Evolutionary conservation across 2,329 filamentous ascomycete species (phyloP), one percentile per base, ranked within the genome.

Genomic region (Apiospora phragmitis): DNA sequence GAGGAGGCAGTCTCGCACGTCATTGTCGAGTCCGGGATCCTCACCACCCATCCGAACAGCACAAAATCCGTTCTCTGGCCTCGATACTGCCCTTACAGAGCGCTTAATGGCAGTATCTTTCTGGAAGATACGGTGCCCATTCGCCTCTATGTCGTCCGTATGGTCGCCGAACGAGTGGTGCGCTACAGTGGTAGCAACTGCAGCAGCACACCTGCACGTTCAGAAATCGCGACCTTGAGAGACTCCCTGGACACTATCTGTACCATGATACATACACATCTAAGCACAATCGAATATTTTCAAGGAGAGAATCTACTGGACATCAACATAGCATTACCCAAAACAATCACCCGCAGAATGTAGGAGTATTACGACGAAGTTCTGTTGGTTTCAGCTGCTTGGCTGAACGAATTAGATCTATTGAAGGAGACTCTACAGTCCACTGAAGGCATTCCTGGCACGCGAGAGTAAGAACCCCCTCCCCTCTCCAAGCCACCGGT

Each of bases 21-120:
- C 29, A 69, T 69, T 32, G 8, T 69, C 11, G 67, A 49, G 32
- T 69, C 47, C 21, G 41, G 67, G 18, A 32, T 69, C 21, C 29
- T 55, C 12, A 18, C 59, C 0, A 42, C 29, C 21, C 21, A 29
- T 18, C 14, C 0, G 24, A 18, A 11, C 24, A 18, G 24, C 3
- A 3, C 43, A 21, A 6, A 45, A n/a, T 32, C 49, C 6, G 12
- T 16, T 16, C 14, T 14, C 49, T 55, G 49, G 49, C 24, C 49
- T 1, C 24, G 4, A 6, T n/a, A 32, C 11, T 2, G 16, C 14
- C 24, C 49, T 5, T 32, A 55, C 49, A 29, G 12, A 55, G 49
- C 49, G 0, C 26, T 32, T 16, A 26, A 16, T 16, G 26, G 18
- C 26, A 32, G 12, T 1, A 29, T 9, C 14, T 11, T 8, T 2